These are phyloP conservation scores for Xanthoconium stramineum DNA, from an alignment of 768 basidiomycete genomes.

Conservation along the genomic window DNA sequence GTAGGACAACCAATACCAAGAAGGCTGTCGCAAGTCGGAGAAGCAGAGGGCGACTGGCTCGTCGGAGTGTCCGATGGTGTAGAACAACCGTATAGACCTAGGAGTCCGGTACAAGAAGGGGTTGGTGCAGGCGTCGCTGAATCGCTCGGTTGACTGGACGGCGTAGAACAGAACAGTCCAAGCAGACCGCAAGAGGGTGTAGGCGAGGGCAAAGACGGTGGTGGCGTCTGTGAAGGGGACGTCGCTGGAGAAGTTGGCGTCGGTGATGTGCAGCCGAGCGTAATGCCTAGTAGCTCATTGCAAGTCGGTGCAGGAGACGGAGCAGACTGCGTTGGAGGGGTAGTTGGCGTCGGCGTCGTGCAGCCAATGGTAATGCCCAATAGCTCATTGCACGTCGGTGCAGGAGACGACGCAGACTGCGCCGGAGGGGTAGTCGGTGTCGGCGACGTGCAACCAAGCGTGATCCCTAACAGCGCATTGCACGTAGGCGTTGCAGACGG, in stretches of 20 bases:
- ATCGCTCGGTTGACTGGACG: not conserved
- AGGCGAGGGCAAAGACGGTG: not conserved
- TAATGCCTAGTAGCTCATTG: too few species aligned
- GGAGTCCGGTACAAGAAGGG: conserved; percentile 1
- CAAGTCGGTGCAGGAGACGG: too few species aligned
- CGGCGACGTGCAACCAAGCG: too few species aligned
- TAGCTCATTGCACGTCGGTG: too few species aligned
- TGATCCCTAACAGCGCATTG: too few species aligned
- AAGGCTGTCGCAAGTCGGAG: not conserved
- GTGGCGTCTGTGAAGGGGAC: not conserved
- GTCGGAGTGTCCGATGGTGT: conserved; percentile 7
- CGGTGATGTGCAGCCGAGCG: too few species aligned
- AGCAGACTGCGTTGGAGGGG: too few species aligned
- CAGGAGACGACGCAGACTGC: too few species aligned
- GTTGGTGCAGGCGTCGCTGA: not conserved
- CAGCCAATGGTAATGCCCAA: too few species aligned
- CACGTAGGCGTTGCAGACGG: too few species aligned
- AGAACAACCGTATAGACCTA: conserved; percentile 13
- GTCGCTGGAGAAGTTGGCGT: not conserved
- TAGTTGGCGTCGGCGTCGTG: too few species aligned
- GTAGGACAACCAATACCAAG: not conserved
- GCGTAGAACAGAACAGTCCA: not conserved
- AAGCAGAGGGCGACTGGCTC: conserved; percentile 4
- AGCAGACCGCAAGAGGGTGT: not conserved
- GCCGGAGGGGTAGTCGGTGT: too few species aligned